Evolutionary conservation across 2,329 filamentous ascomycete genomes (phyloP).

Genomic region (Ophiocordyceps camponoti-saundersi): DNA sequence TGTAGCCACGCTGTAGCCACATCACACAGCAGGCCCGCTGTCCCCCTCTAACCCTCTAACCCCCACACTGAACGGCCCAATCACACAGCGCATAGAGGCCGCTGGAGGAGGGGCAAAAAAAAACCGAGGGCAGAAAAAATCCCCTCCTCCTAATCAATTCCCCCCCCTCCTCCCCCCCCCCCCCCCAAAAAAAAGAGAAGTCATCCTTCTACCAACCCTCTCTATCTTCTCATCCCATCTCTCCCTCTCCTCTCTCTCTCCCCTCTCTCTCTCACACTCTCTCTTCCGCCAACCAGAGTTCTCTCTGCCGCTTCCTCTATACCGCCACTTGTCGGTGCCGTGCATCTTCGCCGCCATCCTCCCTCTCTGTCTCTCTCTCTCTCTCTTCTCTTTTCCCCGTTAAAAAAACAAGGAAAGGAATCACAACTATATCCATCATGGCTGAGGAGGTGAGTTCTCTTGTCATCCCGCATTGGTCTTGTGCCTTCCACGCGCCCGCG

Average conservation of each 20-base stretch:
- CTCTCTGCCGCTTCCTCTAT: conserved; percentile 10
- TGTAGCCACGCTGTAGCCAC: neutral
- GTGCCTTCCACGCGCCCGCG: conserved; percentile 17
- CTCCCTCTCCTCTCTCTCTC: conserved; percentile 1
- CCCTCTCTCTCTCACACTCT: conserved; percentile 2
- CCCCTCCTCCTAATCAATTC: conserved; percentile 12
- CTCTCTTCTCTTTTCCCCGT: conserved; percentile 7
- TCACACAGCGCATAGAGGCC: conserved; percentile 10
- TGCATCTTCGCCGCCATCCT: conserved; percentile 8
- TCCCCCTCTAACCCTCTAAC: neutral
- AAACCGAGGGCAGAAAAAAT: conserved; percentile 14
- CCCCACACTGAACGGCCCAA: conserved; percentile 9
- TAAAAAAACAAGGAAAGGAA: neutral
- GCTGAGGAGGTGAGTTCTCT: conserved; percentile 36
- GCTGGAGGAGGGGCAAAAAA: neutral
- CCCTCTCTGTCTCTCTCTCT: conserved; percentile 6
- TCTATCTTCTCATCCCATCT: conserved; percentile 2
- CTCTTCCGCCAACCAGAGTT: conserved; percentile 4
- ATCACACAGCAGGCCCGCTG: neutral
- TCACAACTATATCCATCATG: conserved; percentile 32
- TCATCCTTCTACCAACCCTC: neutral
- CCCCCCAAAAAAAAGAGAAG: neutral
- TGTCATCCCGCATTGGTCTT: conserved; percentile 27
- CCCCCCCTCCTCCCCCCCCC: conserved; percentile 11
- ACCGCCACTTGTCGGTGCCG: conserved; percentile 6